Conservation (phyloP, 257 asterid genomes). For the Salvia hispanica region DNA sequence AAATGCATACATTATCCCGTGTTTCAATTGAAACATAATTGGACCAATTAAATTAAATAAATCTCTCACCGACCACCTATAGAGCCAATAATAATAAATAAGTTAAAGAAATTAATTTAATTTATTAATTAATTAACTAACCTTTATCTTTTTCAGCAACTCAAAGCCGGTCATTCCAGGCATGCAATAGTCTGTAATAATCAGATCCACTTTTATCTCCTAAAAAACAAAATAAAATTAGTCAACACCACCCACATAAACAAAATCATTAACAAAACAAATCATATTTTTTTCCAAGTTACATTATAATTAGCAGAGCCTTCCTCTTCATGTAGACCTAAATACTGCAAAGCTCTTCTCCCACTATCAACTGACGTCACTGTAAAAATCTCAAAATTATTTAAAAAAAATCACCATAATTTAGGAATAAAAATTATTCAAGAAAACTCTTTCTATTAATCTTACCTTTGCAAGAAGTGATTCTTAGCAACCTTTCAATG, state of each 20-base stretch:
- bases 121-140: not conserved
- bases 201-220: conserved; percentile 79
- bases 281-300: conserved; percentile 15
- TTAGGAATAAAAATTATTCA: too few relatives aligned
- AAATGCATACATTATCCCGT: not conserved
- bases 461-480: conserved; percentile 61
- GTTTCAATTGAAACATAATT: not conserved
- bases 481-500: conserved; percentile 56
- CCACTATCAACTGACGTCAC: conserved; percentile 89
- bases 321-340: conserved; percentile 71
- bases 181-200: conserved; percentile 86
- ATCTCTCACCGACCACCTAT: too few relatives aligned
- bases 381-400: conserved; percentile 29
- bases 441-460: too few relatives aligned
- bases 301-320: conserved; percentile 57
- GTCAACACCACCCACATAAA: conserved; percentile 19
- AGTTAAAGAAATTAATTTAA: too few relatives aligned
- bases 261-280: not conserved
- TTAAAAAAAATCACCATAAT: not conserved
- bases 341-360: conserved; percentile 68
- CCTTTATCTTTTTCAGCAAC: conserved; percentile 79
- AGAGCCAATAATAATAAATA: too few relatives aligned
- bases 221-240: conserved; percentile 30
- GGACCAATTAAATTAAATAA: not conserved
- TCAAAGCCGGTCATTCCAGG: conserved; percentile 91